These are phyloP conservation scores for Nothophaeocryptopus gaeumannii DNA, from an alignment of 2,329 filamentous ascomycete species.

Conservation along the genomic window DNA sequence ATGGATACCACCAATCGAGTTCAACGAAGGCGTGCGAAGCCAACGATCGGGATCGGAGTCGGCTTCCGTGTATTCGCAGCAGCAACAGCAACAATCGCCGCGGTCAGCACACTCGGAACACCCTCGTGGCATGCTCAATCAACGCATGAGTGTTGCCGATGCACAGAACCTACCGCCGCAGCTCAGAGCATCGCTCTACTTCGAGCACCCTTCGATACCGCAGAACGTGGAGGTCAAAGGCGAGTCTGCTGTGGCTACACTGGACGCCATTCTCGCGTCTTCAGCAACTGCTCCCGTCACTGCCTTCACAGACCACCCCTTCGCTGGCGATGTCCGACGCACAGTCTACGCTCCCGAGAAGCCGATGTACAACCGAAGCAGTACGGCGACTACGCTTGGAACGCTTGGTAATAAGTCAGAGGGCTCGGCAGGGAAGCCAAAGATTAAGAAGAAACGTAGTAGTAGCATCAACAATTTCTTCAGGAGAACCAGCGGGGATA, in stretches of 20 bases:
- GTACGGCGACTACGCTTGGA: slow-evolving; percentile 16
- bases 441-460: slow-evolving; percentile 27
- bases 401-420: not conserved
- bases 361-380: slow-evolving; percentile 18
- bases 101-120: not conserved
- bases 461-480: slow-evolving; percentile 33
- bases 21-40: slow-evolving; percentile 15
- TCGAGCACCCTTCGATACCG: slow-evolving; percentile 64
- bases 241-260: slow-evolving; percentile 80
- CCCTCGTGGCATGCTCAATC: slow-evolving; percentile 28
- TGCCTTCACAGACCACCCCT: slow-evolving; percentile 87
- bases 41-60: slow-evolving; percentile 2
- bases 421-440: slow-evolving; percentile 10
- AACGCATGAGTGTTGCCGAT: slow-evolving; percentile 39
- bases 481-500: slow-evolving; percentile 30
- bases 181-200: slow-evolving; percentile 85
- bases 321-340: slow-evolving; percentile 69
- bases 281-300: slow-evolving; percentile 82
- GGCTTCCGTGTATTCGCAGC: not conserved
- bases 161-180: slow-evolving; percentile 67
- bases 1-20: slow-evolving; percentile 39
- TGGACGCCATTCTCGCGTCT: slow-evolving; percentile 89
- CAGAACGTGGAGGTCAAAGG: slow-evolving; percentile 61
- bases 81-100: not conserved
- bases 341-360: slow-evolving; percentile 65